phyloP scores from a whole-genome alignment of 129 eudicot genomes.

The Apium graveolens region DNA sequence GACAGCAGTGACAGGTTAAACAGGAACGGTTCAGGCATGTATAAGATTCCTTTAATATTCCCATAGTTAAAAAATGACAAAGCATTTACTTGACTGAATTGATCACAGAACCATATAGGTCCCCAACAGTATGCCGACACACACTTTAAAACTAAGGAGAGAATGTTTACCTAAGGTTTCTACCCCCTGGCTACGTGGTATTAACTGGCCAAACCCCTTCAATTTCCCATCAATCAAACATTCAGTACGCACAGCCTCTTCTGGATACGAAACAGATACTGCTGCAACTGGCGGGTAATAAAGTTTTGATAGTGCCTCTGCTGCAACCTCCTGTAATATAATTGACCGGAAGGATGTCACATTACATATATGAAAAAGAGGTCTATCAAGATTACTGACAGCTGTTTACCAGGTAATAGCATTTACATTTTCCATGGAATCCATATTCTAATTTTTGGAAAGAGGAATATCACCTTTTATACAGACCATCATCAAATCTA shows the following conservation, averaged over 20 bases:
- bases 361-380: neutral
- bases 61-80: neutral
- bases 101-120: neutral
- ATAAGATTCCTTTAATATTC: neutral
- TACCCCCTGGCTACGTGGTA: conserved; percentile 94
- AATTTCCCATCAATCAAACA: conserved; percentile 80
- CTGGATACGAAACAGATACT: conserved; percentile 85
- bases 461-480: neutral
- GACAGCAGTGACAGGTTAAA: neutral
- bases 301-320: conserved; percentile 68
- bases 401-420: neutral
- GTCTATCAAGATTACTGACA: neutral
- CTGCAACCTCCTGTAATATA: conserved; percentile 68
- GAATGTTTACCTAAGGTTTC: conserved; percentile 71
- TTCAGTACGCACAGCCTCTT: conserved; percentile 72
- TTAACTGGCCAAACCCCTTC: conserved; percentile 94
- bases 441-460: neutral
- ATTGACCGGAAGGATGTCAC: conserved; percentile 6
- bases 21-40: neutral
- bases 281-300: conserved; percentile 98
- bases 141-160: neutral
- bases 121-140: neutral
- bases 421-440: neutral
- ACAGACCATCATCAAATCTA: neutral
- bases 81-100: neutral